Evolutionary conservation across 352 stramenopile genomes (phyloP).

Genomic region (Globisporangium spinosum): DNA sequence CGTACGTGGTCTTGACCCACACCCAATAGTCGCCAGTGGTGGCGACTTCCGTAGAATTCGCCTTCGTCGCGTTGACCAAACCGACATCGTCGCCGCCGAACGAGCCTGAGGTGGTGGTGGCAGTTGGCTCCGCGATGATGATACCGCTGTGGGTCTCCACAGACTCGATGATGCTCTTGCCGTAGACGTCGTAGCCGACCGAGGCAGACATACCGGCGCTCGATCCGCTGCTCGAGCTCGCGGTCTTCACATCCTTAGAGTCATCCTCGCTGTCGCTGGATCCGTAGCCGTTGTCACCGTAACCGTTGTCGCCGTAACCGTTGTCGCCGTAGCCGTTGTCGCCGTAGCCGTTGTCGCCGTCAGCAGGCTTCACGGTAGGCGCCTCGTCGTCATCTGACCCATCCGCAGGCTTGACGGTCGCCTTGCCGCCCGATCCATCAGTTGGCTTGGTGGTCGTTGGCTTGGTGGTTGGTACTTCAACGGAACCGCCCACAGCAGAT

Average conservation of each 20-base stretch:
- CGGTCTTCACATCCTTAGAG: not conserved
- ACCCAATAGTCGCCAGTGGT: constrained; percentile 60
- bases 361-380: constrained; percentile 3
- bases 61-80: constrained; percentile 20
- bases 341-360: constrained; percentile 1
- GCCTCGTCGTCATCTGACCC: not conserved
- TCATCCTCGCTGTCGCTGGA: not conserved
- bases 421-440: constrained; percentile 5
- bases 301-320: not conserved
- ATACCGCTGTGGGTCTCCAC: constrained; percentile 11
- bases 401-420: constrained; percentile 7
- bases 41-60: constrained; percentile 31
- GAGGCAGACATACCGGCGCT: not conserved
- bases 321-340: constrained; percentile 3
- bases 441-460: constrained; percentile 8
- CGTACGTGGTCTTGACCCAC: constrained; percentile 57
- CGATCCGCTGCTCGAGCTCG: constrained; percentile 7
- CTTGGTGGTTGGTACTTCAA: constrained; percentile 11
- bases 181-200: constrained; percentile 14
- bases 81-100: constrained; percentile 1
- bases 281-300: not conserved
- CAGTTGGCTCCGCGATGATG: constrained; percentile 2
- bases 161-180: constrained; percentile 10
- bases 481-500: not conserved
- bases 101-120: constrained; percentile 1